Evolutionary conservation across 2,329 filamentous ascomycete genomes (phyloP), one percentile per base, ranked within the genome.

Genomic region (Exophiala sideris): DNA sequence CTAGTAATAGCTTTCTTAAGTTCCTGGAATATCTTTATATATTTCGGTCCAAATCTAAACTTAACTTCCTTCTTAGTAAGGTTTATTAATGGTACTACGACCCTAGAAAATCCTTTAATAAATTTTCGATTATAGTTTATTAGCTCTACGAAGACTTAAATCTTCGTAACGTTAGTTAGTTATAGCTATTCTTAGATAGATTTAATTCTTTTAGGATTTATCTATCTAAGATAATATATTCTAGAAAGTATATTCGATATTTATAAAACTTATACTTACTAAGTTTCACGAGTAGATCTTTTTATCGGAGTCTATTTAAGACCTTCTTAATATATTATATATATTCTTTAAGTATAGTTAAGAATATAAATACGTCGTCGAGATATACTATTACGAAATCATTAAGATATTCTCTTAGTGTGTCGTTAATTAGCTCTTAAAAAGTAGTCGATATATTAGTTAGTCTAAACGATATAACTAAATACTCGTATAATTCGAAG

Each of bases 221-320:
- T 39, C 59, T 42, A 11, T 41, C 50, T 18, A 44, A 48, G 34
- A 71, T 66, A 46, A 65, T 65, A 56, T 64, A 70, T 35, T 64
- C 56, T 33, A 72, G 55, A 54, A 66, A 72, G 18, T 66, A 53
- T 32, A 66, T 56, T 55, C 62, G 35, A 20, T 65, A 55, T 33
- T 55, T 57, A 52, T 66, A 54, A 55, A 70, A 71, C 42, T 65
- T 42, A 57, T 56, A 69, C 59, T 71, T 71, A 3, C 64, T 52
- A 29, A 58, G 58, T 11, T 62, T 54, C 16, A 64, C 34, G 18
- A 38, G 9, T 18, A 66, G 40, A 39, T 61, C 34, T 34, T 51
- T 36, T 38, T 40, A 38, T 16, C 18, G 8, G 2, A 40, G 38
- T 40, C 18, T 10, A 8, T 16, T 12, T 12, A 40, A 16, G 18